Evolutionary conservation across 2,329 filamentous ascomycete species (phyloP), one percentile per base, ranked within the genome.

Genomic region (Penicillium glabrum): DNA sequence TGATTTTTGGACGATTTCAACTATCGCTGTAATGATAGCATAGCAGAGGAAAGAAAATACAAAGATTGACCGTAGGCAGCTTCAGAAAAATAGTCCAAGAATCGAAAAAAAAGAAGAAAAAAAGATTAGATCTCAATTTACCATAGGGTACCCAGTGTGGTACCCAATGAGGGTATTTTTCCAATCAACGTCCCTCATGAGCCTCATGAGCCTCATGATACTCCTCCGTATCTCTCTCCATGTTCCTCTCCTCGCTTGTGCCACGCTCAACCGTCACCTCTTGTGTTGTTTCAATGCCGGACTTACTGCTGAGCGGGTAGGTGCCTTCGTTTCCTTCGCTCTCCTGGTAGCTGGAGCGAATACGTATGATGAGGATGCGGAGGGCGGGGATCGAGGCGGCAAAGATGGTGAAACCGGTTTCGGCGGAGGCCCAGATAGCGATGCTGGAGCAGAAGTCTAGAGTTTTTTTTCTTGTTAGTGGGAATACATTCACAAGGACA

Each of bases 371-470:
- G 19, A 72, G 61, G 9, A 66, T 59, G 1, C 69, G 68, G 4
- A 69, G 61, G 33, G 65, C 64, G 9, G 70, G 68, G 13, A 71
- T 65, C 1, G 67, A 72, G 8, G 64, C 63, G 13, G 69, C 68
- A n/a, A 72, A 58, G 53, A 70, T 72, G 8, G 68, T 72, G 3
- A 69, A 53, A 2, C 67, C 58, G 11, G 67, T 62, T 56, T 73
- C 70, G 16, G 63, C 61, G 4, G 61, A 56, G 11, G 62, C 59
- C 68, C 67, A 72, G 46, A 69, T 68, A 10, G 67, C 59, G 31
- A 64, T 53, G 10, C 41, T 46, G 6, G 55, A 59, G 47, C 57
- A 55, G 41, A 53, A 57, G 45, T 51, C 54, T 56, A 26, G 3
- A 21, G 19, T 19, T 19, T 8, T 6, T n/a, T 7, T n/a, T 27